Evolutionary conservation across 805 yeast genomes (phyloP).

Genomic region (Priceomyces carsonii): DNA sequence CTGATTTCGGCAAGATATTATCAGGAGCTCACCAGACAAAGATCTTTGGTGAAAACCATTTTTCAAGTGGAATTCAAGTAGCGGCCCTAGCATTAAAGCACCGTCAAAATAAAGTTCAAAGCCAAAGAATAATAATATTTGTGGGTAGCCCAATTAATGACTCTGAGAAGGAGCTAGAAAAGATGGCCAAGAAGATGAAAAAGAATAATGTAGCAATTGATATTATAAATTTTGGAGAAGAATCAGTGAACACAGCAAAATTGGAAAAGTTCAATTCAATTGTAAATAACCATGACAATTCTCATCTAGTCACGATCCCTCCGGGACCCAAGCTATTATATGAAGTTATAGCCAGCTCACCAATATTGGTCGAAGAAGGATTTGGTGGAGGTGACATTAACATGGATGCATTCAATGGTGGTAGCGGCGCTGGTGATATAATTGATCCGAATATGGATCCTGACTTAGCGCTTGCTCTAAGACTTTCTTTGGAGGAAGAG

Average conservation of each 20-base stretch:
- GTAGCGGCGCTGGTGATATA: constrained; percentile 41
- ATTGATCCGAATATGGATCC: constrained; percentile 92
- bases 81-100: constrained; percentile 91
- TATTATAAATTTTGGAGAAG: constrained; percentile 90
- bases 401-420: constrained; percentile 46
- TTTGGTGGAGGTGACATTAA: constrained; percentile 48
- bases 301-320: constrained; percentile 82
- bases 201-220: constrained; percentile 91
- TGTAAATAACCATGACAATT: constrained; percentile 74
- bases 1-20: constrained; percentile 82
- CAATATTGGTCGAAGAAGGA: constrained; percentile 70
- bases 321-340: constrained; percentile 85
- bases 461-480: constrained; percentile 91
- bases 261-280: constrained; percentile 75
- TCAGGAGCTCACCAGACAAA: constrained; percentile 80
- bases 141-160: constrained; percentile 85
- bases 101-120: constrained; percentile 91
- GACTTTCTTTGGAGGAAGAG: constrained; percentile 94
- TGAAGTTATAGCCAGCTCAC: constrained; percentile 76
- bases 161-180: constrained; percentile 68
- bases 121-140: constrained; percentile 85
- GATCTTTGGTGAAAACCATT: constrained; percentile 65
- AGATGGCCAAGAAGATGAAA: constrained; percentile 87
- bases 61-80: constrained; percentile 85
- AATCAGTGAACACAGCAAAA: constrained; percentile 69